A percentile compares a stretch with the other conserved stretches of the same genome.
These are phyloP conservation scores for Coniferiporia sulphurascens DNA, from an alignment of 1,284 basidiomycete species.

Conservation along the genomic window DNA sequence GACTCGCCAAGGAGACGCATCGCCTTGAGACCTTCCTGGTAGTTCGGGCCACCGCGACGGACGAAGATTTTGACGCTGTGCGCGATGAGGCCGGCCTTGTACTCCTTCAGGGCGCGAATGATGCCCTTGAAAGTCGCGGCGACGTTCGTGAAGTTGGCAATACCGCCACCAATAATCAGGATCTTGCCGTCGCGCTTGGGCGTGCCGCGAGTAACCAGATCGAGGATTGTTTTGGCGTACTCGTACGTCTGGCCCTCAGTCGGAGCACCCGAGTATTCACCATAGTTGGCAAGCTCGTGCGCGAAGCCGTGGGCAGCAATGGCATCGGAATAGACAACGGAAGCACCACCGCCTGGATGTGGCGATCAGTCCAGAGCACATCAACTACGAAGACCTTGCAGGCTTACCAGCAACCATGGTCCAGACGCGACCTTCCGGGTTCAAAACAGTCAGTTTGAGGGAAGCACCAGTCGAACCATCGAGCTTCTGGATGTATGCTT, in stretches of 20 bases:
- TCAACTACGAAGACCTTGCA: background rate
- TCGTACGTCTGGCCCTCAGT: slow-evolving; percentile 99
- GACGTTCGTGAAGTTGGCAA: slow-evolving; percentile 99
- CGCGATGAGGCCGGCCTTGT: slow-evolving; percentile 78
- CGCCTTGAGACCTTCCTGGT: slow-evolving; percentile 98
- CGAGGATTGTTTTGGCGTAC: slow-evolving; percentile 98
- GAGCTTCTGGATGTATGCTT: slow-evolving; percentile 98
- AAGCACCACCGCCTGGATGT: slow-evolving; percentile 48
- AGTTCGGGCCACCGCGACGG: slow-evolving; percentile 98
- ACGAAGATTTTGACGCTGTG: slow-evolving; percentile 94
- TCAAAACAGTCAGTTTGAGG: slow-evolving; percentile 96
- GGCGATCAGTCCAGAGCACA: background rate
- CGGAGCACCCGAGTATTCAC: slow-evolving; percentile 98
- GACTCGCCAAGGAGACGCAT: slow-evolving; percentile 98
- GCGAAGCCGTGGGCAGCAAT: slow-evolving; percentile 97
- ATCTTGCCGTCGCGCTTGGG: slow-evolving; percentile 89
- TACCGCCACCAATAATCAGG: slow-evolving; percentile 99
- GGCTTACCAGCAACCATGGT: slow-evolving; percentile 95
- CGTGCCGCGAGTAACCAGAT: slow-evolving; percentile 90
- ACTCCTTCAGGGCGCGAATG: slow-evolving; percentile 95
- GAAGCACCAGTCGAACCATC: slow-evolving; percentile 97
- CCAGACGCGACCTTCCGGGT: slow-evolving; percentile 94
- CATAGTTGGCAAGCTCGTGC: slow-evolving; percentile 98
- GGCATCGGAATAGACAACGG: slow-evolving; percentile 89
- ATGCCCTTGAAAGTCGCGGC: slow-evolving; percentile 99